Evolutionary conservation across 148 eudicot genomes (phyloP).

Genomic region (Rhododendron ovatum): DNA sequence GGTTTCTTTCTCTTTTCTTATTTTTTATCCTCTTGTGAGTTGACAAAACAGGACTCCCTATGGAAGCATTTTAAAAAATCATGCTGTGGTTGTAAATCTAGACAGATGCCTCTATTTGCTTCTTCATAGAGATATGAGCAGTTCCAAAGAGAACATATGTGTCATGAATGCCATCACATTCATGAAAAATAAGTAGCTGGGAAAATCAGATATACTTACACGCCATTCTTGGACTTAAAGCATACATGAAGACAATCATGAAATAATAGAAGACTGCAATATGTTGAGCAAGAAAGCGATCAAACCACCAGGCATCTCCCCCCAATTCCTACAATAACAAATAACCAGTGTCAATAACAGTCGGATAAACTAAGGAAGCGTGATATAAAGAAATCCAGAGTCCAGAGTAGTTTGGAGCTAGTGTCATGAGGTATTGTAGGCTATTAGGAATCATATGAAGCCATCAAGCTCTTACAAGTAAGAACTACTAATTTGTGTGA

Average conservation of each 20-base stretch:
- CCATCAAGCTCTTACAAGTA: neutral
- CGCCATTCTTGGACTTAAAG: slow-evolving; percentile 97
- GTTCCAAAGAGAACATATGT: neutral
- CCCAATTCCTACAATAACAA: slow-evolving; percentile 70
- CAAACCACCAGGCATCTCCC: slow-evolving; percentile 92
- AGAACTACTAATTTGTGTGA: neutral
- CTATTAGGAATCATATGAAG: neutral
- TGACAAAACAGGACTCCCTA: neutral
- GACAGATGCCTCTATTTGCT: slow-evolving; percentile 5
- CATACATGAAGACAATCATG: slow-evolving; percentile 83
- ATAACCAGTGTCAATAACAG: neutral
- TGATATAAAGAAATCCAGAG: neutral
- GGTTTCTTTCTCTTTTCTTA: neutral
- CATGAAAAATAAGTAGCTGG: neutral
- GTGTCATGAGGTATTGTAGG: neutral
- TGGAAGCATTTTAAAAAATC: neutral
- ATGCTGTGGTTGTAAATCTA: neutral
- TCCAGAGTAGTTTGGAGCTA: neutral
- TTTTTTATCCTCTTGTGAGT: neutral
- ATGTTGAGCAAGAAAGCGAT: slow-evolving; percentile 87
- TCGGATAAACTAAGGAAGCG: neutral
- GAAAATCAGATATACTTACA: slow-evolving; percentile 50
- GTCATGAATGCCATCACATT: slow-evolving; percentile 5
- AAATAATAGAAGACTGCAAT: slow-evolving; percentile 84
- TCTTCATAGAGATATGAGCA: neutral